phyloP scores from a whole-genome alignment of 495 filamentous ascomycete species.

The Penicillium riverlandense region DNA sequence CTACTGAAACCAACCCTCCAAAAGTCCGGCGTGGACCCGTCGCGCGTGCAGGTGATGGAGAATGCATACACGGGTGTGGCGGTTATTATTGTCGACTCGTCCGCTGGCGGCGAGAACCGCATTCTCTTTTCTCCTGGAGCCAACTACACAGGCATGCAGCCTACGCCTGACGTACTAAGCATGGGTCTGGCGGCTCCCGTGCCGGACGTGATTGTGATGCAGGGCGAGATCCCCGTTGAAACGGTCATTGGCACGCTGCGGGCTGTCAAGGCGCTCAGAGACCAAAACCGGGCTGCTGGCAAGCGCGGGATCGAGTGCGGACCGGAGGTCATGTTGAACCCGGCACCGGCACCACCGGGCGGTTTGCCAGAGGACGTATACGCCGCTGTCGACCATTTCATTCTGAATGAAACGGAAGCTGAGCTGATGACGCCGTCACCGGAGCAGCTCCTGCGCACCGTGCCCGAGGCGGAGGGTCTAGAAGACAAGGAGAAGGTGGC shows the following conservation, averaged over 20 bases:
- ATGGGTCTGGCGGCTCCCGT: slow-evolving; percentile 25
- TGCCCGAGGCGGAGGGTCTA: slow-evolving; percentile 35
- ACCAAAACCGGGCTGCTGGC: slow-evolving; percentile 38
- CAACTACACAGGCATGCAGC: slow-evolving; percentile 52
- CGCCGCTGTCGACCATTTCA: slow-evolving; percentile 62
- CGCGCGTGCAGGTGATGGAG: slow-evolving; percentile 39
- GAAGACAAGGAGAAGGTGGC: slow-evolving; percentile 46
- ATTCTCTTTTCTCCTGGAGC: slow-evolving; percentile 78
- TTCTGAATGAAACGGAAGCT: slow-evolving; percentile 91
- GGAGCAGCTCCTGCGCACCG: slow-evolving; percentile 21
- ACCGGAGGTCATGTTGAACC: slow-evolving; percentile 68
- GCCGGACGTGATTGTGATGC: slow-evolving; percentile 71
- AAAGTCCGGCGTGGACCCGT: slow-evolving; percentile 55
- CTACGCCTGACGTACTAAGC: slow-evolving; percentile 34
- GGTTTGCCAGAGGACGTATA: slow-evolving; percentile 62
- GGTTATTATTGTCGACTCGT: slow-evolving; percentile 76
- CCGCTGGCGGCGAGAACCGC: slow-evolving; percentile 72
- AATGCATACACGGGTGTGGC: slow-evolving; percentile 69
- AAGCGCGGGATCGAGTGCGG: slow-evolving; percentile 37
- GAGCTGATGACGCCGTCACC: slow-evolving; percentile 52
- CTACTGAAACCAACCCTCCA: slow-evolving; percentile 40
- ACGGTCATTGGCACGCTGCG: slow-evolving; percentile 62
- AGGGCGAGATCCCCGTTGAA: slow-evolving; percentile 75
- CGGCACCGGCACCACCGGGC: slow-evolving; percentile 64
- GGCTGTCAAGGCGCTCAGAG: slow-evolving; percentile 23